phyloP scores from a whole-genome alignment of 1,139 yeast genomes.

The Candida albicans region DNA sequence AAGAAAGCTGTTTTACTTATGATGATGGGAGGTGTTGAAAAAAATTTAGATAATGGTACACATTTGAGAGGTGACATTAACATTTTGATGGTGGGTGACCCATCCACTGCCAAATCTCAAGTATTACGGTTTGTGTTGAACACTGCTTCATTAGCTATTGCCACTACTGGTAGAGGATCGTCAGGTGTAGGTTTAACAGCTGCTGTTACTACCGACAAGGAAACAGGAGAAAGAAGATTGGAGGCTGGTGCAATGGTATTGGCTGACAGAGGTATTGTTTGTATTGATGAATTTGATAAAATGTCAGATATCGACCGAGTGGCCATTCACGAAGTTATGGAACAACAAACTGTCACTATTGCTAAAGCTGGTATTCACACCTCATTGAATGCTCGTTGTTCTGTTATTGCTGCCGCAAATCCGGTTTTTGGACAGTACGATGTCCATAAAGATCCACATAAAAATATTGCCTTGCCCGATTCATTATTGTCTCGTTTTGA shows the following conservation, averaged over 20 bases:
- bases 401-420: conserved; percentile 97
- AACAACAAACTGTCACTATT: conserved; percentile 97
- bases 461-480: conserved; percentile 95
- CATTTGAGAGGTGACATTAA: conserved; percentile 98
- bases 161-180: conserved; percentile 98
- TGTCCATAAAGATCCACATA: conserved; percentile 93
- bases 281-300: conserved; percentile 98
- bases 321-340: conserved; percentile 99
- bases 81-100: conserved; percentile 96
- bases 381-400: conserved; percentile 92
- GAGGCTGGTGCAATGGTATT: conserved; percentile 99
- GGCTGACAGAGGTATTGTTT: conserved; percentile 95
- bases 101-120: conserved; percentile 97
- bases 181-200: conserved; percentile 99
- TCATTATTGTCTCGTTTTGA: conserved; percentile 96
- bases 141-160: conserved; percentile 93
- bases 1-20: conserved; percentile 88
- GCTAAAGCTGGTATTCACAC: conserved; percentile 99
- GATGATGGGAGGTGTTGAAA: conserved; percentile 93
- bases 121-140: conserved; percentile 89
- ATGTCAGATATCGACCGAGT: conserved; percentile 97
- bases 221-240: conserved; percentile 92
- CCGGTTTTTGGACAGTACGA: conserved; percentile 98
- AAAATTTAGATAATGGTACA: conserved; percentile 91
- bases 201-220: conserved; percentile 94